Conservation (phyloP, 768 basidiomycete genomes). For the Rhodosporidiobolus sp. region DNA sequence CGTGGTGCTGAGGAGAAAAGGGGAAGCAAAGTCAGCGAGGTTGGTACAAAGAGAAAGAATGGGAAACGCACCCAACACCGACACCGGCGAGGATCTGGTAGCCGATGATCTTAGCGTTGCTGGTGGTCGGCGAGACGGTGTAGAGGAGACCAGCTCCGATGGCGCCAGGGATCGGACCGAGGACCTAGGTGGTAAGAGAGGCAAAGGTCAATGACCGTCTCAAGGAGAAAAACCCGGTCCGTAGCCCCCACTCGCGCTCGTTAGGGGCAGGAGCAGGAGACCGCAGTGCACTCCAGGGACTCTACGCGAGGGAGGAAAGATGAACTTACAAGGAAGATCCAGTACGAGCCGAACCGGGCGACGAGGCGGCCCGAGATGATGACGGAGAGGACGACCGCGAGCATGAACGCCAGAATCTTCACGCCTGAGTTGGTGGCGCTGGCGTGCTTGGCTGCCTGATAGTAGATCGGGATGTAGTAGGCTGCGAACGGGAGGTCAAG, state of each 20-base stretch:
- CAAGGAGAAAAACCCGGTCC: no score
- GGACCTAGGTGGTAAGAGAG: background rate
- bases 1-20: background rate
- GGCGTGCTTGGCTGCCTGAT: slow-evolving; percentile 37
- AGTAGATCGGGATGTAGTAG: slow-evolving; percentile 5
- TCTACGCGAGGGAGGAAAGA: no score
- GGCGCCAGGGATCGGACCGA: slow-evolving; percentile 47
- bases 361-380: slow-evolving; percentile 35
- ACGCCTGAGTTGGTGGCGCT: slow-evolving; percentile 37
- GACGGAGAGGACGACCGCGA: slow-evolving; percentile 26
- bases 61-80: slow-evolving; percentile 46
- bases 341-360: slow-evolving; percentile 47
- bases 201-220: no score
- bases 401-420: slow-evolving; percentile 37
- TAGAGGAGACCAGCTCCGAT: slow-evolving; percentile 50
- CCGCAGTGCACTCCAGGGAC: no score
- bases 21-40: background rate
- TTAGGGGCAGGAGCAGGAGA: no score
- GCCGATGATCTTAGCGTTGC: slow-evolving; percentile 40
- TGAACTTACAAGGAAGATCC: slow-evolving; percentile 51
- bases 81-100: slow-evolving; percentile 51
- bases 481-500: background rate
- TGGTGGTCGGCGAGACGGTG: slow-evolving; percentile 30
- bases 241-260: no score
- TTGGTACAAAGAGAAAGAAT: background rate